A percentile compares a stretch with the other conserved stretches of the same genome.
phyloP scores from a whole-genome alignment of 2,329 filamentous ascomycete species.

The Daldinia sp. region DNA sequence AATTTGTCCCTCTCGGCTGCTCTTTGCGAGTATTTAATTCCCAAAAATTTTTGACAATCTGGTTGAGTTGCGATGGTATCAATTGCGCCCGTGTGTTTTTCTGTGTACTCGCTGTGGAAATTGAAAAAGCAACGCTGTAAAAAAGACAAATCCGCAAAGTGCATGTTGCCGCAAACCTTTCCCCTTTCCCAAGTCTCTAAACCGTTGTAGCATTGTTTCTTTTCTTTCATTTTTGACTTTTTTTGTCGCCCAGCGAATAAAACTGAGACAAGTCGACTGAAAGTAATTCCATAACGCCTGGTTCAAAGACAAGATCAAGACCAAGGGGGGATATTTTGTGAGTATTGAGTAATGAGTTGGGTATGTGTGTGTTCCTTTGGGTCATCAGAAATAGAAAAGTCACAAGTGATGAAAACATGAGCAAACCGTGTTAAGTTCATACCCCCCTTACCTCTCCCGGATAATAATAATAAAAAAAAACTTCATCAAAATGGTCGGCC shows the following conservation, averaged over 20 bases:
- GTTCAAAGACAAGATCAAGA: constrained; percentile 29
- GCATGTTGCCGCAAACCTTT: constrained; percentile 42
- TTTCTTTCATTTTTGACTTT: constrained; percentile 23
- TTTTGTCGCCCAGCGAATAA: constrained; percentile 33
- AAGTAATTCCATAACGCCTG: constrained; percentile 36
- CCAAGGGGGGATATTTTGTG: constrained; percentile 26
- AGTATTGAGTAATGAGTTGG: constrained; percentile 41
- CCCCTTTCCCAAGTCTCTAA: constrained; percentile 38
- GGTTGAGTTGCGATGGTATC: constrained; percentile 34
- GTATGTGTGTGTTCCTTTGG: constrained; percentile 38
- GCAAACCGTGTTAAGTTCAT: constrained; percentile 54
- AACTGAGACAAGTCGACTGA: constrained; percentile 18
- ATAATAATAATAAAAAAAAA: constrained; percentile 41
- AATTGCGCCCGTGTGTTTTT: constrained; percentile 25
- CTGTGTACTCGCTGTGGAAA: constrained; percentile 40
- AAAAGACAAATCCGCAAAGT: constrained; percentile 46
- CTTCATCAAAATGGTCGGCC: constrained; percentile 62
- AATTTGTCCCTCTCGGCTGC: constrained; percentile 47
- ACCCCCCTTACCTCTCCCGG: constrained; percentile 53
- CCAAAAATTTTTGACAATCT: constrained; percentile 42
- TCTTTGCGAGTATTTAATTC: constrained; percentile 35
- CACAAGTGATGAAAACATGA: constrained; percentile 45
- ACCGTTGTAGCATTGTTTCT: constrained; percentile 36
- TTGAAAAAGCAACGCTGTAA: constrained; percentile 45
- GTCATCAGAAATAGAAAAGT: constrained; percentile 51